Percentiles rank a stretch among this genome's conserved stretches.
phyloP scores from a whole-genome alignment of 2,329 filamentous ascomycete genomes.

The Fusarium sp. region DNA sequence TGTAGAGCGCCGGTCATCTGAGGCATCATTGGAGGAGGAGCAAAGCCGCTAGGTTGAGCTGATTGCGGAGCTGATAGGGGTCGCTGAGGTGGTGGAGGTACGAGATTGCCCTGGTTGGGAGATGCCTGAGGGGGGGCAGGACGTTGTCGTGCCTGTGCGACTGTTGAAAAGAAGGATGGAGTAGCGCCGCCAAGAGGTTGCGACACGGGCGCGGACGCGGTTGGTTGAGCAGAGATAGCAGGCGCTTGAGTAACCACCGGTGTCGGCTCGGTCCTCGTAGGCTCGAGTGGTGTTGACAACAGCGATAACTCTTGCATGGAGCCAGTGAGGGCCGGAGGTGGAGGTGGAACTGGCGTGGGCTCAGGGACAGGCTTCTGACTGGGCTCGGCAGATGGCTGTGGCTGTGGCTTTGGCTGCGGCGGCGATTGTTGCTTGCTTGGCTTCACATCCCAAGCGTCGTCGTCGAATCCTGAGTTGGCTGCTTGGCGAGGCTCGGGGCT shows the following conservation, averaged over 20 bases:
- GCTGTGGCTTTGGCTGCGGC: constrained; percentile 37
- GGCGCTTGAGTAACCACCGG: constrained; percentile 43
- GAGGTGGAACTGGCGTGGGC: constrained; percentile 37
- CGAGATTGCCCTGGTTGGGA: constrained; percentile 73
- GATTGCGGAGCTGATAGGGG: constrained; percentile 91
- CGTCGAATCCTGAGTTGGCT: constrained; percentile 80
- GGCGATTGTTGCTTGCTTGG: constrained; percentile 72
- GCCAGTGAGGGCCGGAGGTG: constrained; percentile 72
- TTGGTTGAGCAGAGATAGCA: constrained; percentile 44
- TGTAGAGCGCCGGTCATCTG: constrained; percentile 83
- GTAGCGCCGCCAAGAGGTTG: constrained; percentile 69
- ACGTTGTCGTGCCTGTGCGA: constrained; percentile 62
- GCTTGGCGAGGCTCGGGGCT: constrained; percentile 46
- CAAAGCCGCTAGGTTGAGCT: constrained; percentile 80
- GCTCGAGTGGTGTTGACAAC: constrained; percentile 67
- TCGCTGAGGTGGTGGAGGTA: constrained; percentile 83
- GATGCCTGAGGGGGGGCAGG: constrained; percentile 54
- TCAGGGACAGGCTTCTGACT: constrained; percentile 46
- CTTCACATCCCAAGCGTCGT: constrained; percentile 98
- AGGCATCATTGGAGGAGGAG: constrained; percentile 81
- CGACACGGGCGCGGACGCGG: constrained; percentile 53
- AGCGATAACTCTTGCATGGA: constrained; percentile 74
- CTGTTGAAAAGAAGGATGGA: constrained; percentile 69
- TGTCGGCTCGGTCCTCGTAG: constrained; percentile 59
- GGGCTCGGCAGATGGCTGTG: constrained; percentile 27